Conservation (phyloP, 805 yeast species). For the Diddensiella transvaalensis region DNA sequence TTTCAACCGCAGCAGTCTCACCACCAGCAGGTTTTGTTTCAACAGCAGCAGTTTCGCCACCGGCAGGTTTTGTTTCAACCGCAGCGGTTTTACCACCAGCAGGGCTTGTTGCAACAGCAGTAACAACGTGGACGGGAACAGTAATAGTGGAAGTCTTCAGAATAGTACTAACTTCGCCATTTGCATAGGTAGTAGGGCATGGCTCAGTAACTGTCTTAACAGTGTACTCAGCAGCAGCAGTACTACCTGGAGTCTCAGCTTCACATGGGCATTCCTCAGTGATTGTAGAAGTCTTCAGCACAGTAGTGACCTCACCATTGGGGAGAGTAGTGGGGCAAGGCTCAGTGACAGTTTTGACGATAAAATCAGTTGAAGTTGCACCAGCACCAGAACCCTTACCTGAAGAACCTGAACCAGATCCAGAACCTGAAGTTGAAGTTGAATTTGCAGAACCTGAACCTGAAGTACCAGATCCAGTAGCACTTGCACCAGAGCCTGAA, state of each 20-base stretch:
- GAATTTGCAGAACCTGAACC: too few relatives aligned
- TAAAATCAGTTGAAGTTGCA: neutral
- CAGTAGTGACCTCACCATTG: slow-evolving; percentile 2
- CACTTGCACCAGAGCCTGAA: neutral
- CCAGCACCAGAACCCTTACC: neutral
- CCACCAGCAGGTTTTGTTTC: neutral
- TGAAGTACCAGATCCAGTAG: neutral
- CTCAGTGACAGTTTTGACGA: neutral
- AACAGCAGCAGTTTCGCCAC: neutral
- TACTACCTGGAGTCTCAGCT: neutral
- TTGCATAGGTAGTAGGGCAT: slow-evolving; percentile 2
- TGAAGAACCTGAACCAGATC: neutral
- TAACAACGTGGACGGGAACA: neutral
- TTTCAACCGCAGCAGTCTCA: slow-evolving; percentile 1
- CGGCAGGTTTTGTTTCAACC: neutral
- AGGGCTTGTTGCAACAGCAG: slow-evolving; percentile 2
- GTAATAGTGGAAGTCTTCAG: neutral
- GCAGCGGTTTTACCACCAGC: neutral
- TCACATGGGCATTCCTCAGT: slow-evolving; percentile 1
- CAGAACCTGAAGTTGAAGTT: neutral
- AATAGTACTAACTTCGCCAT: slow-evolving; percentile 1
- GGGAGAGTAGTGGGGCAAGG: slow-evolving; percentile 1
- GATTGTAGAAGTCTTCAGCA: slow-evolving; percentile 1
- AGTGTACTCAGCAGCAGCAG: neutral
- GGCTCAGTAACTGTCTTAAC: slow-evolving; percentile 3